Percentiles rank a stretch among this genome's conserved stretches.
Evolutionary conservation across 2,329 filamentous ascomycete species (phyloP).

Genomic region (Cylindrodendrum hubeiense): DNA sequence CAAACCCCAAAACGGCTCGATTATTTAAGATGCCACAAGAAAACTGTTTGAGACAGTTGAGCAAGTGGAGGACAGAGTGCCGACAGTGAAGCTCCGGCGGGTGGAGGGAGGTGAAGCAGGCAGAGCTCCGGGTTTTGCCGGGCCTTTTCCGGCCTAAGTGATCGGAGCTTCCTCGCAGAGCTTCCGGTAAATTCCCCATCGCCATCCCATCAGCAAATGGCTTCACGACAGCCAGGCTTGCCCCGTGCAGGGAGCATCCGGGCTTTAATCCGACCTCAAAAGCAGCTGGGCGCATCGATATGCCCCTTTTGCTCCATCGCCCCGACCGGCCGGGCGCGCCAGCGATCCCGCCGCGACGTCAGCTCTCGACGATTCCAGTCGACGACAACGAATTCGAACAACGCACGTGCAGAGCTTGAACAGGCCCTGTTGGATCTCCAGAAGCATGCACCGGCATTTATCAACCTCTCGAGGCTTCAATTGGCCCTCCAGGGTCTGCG

Average conservation of each 20-base stretch:
- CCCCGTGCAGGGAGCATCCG: constrained; percentile 44
- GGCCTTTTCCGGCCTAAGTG: constrained; percentile 37
- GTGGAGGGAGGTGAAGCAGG: not conserved
- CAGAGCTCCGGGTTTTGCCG: constrained; percentile 44
- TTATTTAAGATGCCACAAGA: not conserved
- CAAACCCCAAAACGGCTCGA: too few species aligned
- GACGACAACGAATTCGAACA: constrained; percentile 36
- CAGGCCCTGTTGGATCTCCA: constrained; percentile 71
- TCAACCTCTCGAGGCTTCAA: constrained; percentile 78
- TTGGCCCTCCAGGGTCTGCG: constrained; percentile 76
- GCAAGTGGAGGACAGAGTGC: not conserved
- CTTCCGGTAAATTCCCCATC: constrained; percentile 30
- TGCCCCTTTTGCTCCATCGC: constrained; percentile 50
- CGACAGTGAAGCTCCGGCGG: not conserved
- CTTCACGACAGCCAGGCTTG: constrained; percentile 47
- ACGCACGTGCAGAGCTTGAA: constrained; percentile 67
- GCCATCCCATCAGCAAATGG: constrained; percentile 44
- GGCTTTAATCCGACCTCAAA: constrained; percentile 37
- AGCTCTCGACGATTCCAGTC: constrained; percentile 47
- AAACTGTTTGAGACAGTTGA: not conserved
- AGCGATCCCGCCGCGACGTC: constrained; percentile 39
- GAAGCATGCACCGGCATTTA: constrained; percentile 69
- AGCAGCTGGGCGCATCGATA: constrained; percentile 31
- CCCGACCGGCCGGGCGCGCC: constrained; percentile 35
- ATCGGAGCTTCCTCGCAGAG: constrained; percentile 34